Evolutionary conservation across 208 protist genomes (phyloP).

Genomic region (Leishmania amazonensis): DNA sequence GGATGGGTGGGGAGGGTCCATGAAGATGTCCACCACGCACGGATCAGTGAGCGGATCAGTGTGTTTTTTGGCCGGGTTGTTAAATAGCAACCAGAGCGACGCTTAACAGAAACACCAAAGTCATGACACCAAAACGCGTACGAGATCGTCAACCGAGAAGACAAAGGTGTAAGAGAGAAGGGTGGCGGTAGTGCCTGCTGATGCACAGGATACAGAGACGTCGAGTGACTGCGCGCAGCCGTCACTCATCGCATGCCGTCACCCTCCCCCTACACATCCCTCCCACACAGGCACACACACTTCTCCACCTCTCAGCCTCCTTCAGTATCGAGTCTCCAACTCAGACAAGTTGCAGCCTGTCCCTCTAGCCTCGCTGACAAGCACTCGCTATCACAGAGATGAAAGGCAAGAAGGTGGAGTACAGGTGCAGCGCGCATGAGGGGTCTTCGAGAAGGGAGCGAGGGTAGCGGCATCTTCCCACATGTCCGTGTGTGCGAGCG

Average conservation of each 20-base stretch:
- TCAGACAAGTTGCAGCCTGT: neutral
- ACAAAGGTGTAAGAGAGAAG: neutral
- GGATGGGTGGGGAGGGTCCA: neutral
- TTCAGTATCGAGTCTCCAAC: neutral
- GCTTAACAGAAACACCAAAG: neutral
- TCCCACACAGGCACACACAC: neutral
- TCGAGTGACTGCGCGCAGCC: neutral
- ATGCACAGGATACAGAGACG: neutral
- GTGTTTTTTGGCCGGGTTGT: neutral
- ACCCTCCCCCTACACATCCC: neutral
- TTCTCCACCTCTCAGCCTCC: neutral
- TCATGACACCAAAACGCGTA: neutral
- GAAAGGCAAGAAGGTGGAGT: neutral
- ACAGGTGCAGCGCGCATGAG: neutral
- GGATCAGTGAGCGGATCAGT: neutral
- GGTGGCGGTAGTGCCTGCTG: neutral
- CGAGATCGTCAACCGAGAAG: neutral
- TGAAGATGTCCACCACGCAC: neutral
- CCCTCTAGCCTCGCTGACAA: neutral
- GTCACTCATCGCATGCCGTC: neutral
- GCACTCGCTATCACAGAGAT: neutral
- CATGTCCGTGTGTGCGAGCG: neutral
- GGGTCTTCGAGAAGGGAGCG: neutral
- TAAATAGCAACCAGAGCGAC: neutral
- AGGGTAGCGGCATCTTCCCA: too few relatives aligned